Base-by-base conservation (phyloP, 148 eudicot species). In the Tetragonia tetragonoides region DNA sequence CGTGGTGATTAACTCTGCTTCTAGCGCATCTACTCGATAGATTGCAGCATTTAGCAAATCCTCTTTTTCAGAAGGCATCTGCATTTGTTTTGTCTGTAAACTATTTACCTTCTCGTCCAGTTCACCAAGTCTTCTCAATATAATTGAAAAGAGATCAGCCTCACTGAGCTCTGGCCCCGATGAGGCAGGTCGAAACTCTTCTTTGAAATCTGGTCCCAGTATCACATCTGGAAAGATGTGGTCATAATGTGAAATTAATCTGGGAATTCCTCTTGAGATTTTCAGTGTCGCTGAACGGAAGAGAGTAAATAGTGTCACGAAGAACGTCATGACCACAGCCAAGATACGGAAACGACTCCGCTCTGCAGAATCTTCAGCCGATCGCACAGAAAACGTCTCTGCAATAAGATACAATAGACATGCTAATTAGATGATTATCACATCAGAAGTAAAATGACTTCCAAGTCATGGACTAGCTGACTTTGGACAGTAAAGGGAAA, bases 1-100 rank as follows among this genome's bases (percentile, higher is more conserved):
- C 5, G 86, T 82, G 47, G 88, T 78, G 74, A 94, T 89, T 42
- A 94, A 79, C 79, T 94, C 98, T 23, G 97, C 90, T 86, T 94
- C 98, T 46, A 94, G 81, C 72, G 93, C 90, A 78, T 90, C 98
- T 40, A 94, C 86, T 18, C 93, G 90, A 84, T 85, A 87, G 41
- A 88, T 87, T 76, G 98, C 90, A 76, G 84, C 89, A 85, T 87
- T 86, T 15, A 92, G 90, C 77, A 88, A 69, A 67, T 92, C 90
- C 81, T 84, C 97, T 81, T 91, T 91, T 75, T 91, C 92, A 37
- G 73, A 82, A 21, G 95, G 92, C 93, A 90, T 87, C 74, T 80
- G 70, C 42, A 68, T 79, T 21, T 92, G 81, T 81, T 84, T 88
- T 73, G 80, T 66, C 54, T 85, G 87, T 73, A 93, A 82, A 18